A percentile compares a stretch with the other conserved stretches of the same genome.
phyloP scores from a whole-genome alignment of 2,329 filamentous ascomycete species.

The Mollisiaceae sp. region DNA sequence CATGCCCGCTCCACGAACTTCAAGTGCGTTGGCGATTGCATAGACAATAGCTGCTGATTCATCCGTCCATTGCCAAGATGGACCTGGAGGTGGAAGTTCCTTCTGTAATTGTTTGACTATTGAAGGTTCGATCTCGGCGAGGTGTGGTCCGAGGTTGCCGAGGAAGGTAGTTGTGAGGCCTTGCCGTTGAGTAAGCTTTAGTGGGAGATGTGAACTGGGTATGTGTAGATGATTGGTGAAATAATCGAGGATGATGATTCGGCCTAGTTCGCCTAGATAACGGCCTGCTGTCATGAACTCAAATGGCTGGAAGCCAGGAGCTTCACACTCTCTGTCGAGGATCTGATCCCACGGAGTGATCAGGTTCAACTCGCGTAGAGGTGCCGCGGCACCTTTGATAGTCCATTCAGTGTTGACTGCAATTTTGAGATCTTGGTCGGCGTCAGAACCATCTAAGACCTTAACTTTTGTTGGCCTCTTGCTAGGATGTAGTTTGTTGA shows the following conservation, averaged over 20 bases:
- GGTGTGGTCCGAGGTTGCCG: constrained; percentile 67
- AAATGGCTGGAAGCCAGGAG: constrained; percentile 88
- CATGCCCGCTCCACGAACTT: constrained; percentile 74
- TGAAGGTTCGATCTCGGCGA: constrained; percentile 41
- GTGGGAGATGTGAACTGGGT: constrained; percentile 27
- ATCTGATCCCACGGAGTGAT: constrained; percentile 73
- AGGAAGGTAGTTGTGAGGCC: constrained; percentile 73
- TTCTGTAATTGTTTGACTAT: constrained; percentile 54
- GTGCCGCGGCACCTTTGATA: constrained; percentile 74
- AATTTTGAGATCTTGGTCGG: constrained; percentile 62
- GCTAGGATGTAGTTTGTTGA: constrained; percentile 63
- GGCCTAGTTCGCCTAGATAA: constrained; percentile 85
- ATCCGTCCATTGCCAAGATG: constrained; percentile 65
- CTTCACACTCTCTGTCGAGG: constrained; percentile 70
- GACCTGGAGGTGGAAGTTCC: constrained; percentile 58
- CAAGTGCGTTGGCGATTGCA: constrained; percentile 71
- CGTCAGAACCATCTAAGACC: constrained; percentile 52
- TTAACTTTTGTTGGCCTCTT: constrained; percentile 62
- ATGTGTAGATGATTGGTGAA: constrained; percentile 61
- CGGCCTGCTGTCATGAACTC: constrained; percentile 98
- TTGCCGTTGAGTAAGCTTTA: constrained; percentile 27
- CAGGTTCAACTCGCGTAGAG: constrained; percentile 65
- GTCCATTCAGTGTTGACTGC: constrained; percentile 87
- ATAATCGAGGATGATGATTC: constrained; percentile 81
- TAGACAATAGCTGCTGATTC: constrained; percentile 64